Evolutionary conservation across 1,284 basidiomycete species (phyloP).

Genomic region (Schizophyllum amplum): DNA sequence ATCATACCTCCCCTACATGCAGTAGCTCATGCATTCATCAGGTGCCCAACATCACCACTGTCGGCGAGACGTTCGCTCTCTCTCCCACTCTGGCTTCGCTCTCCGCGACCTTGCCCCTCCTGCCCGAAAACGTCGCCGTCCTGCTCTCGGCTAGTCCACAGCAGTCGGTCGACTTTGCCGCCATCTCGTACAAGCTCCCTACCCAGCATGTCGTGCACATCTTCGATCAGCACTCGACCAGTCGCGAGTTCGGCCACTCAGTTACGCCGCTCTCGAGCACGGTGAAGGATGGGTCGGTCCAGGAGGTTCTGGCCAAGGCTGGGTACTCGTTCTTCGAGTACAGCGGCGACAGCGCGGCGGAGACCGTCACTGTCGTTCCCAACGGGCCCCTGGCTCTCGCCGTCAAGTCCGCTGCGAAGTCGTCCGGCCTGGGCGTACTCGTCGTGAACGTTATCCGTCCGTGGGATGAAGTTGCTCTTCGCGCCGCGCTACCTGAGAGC

Average conservation of each 20-base stretch:
- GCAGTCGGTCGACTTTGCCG: slow-evolving; percentile 68
- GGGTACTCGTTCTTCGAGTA: slow-evolving; percentile 67
- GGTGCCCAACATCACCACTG: slow-evolving; percentile 61
- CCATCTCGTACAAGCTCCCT: slow-evolving; percentile 56
- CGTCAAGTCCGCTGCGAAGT: slow-evolving; percentile 41
- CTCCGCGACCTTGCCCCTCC: slow-evolving; percentile 45
- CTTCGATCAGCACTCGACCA: slow-evolving; percentile 67
- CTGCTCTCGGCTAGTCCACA: slow-evolving; percentile 77
- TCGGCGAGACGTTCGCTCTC: slow-evolving; percentile 58
- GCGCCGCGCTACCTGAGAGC: slow-evolving; percentile 46
- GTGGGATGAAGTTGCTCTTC: slow-evolving; percentile 61
- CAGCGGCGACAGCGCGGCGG: slow-evolving; percentile 49
- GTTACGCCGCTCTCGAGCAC: slow-evolving; percentile 27
- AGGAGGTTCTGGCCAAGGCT: slow-evolving; percentile 39
- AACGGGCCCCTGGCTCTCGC: slow-evolving; percentile 64
- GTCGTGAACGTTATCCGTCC: slow-evolving; percentile 71
- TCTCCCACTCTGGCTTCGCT: slow-evolving; percentile 68
- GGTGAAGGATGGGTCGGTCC: slow-evolving; percentile 25
- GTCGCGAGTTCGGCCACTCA: slow-evolving; percentile 60
- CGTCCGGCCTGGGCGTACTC: slow-evolving; percentile 50
- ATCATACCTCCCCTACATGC: background rate
- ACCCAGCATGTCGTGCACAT: slow-evolving; percentile 66
- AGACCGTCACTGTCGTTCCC: slow-evolving; percentile 51
- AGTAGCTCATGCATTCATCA: background rate
- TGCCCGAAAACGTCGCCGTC: slow-evolving; percentile 69